Evolutionary conservation across 2,329 filamentous ascomycete genomes (phyloP), one percentile per base, ranked within the genome.

Genomic region (Colletotrichum tropicicola): DNA sequence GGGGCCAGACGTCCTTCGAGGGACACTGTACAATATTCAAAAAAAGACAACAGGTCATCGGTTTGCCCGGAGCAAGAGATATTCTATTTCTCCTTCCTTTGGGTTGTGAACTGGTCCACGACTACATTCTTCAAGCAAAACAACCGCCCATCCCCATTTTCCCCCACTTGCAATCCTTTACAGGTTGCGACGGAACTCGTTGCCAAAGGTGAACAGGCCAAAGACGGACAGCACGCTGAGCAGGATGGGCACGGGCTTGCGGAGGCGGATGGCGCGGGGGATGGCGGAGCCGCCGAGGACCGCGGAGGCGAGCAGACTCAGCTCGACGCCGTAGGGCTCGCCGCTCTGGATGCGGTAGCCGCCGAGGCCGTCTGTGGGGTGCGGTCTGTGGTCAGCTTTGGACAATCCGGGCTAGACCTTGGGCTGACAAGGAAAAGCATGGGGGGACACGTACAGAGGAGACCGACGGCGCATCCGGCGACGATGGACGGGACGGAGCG

Each of bases 271-370:
- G 5, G 94, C 96, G 55, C 96, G 87, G 12, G 96, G 96, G 65
- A 98, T 90, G 2, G 92, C 91, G 43, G 92, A 92, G 19, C 93
- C 94, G 43, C 86, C 95, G 35, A 99, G 86, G 25, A 98, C 81
- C n/a, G 93, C 73, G 1, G 93, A 97, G 5, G 96, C 96, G 44
- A 98, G 83, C 9, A 99, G 85, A n/a, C 91, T 92, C 44, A 97
- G 83, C 79, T 98, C 96, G 70, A 97, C 81, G 68, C 95, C 96
- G 77, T 96, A 97, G 3, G 92, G 77, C 75, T 93, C 86, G 66
- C 86, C 83, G 71, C 89, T 90, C 72, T 91, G 89, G 68, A 97
- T 89, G 64, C 94, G 92, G 74, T 92, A 90, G 69, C 91, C 94
- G 68, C 93, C 93, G 44, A 97, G 83, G 23, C 89, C 89, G 79